Conservation (phyloP, 139 green algal species). For the Coelastrella sp. region DNA sequence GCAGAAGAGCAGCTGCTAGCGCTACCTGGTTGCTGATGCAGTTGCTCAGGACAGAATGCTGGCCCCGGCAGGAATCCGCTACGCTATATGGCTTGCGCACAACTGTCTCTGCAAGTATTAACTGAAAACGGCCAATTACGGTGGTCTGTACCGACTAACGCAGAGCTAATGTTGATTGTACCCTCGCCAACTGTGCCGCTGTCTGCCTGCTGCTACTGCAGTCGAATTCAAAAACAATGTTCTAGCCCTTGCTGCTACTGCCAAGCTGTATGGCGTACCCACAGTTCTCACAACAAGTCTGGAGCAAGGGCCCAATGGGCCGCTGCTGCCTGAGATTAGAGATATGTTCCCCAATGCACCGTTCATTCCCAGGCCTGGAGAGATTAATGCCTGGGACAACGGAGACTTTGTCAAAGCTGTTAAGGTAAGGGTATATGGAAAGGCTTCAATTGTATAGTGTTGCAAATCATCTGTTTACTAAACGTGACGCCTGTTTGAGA, state of each 20-base stretch:
- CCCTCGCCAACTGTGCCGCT: no score
- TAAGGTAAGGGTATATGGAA: not conserved
- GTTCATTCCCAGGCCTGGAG: slow-evolving; percentile 5
- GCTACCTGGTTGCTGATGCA: no score
- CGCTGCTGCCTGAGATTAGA: slow-evolving; percentile 33
- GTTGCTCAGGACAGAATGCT: no score
- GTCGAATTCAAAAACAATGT: slow-evolving; percentile 30
- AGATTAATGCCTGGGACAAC: slow-evolving; percentile 53
- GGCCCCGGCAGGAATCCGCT: no score
- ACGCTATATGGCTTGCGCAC: no score
- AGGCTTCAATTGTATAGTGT: not conserved
- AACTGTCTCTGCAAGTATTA: no score
- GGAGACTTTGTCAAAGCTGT: slow-evolving; percentile 43
- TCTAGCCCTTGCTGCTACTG: slow-evolving; percentile 35
- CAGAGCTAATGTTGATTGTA: no score
- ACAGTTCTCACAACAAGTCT: slow-evolving; percentile 44
- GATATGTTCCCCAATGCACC: slow-evolving; percentile 38
- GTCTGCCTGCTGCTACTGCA: not conserved
- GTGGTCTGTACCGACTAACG: no score
- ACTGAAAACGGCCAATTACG: no score
- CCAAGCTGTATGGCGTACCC: slow-evolving; percentile 34
- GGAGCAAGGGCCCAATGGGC: slow-evolving; percentile 31
- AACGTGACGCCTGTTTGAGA: no score
- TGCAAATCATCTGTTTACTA: no score
- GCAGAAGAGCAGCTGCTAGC: no score